Percentiles rank a stretch among this genome's conserved stretches.
phyloP scores from a whole-genome alignment of 371 early-diverging fungal genomes.

The Amoeboaphelidium protococcarum region DNA sequence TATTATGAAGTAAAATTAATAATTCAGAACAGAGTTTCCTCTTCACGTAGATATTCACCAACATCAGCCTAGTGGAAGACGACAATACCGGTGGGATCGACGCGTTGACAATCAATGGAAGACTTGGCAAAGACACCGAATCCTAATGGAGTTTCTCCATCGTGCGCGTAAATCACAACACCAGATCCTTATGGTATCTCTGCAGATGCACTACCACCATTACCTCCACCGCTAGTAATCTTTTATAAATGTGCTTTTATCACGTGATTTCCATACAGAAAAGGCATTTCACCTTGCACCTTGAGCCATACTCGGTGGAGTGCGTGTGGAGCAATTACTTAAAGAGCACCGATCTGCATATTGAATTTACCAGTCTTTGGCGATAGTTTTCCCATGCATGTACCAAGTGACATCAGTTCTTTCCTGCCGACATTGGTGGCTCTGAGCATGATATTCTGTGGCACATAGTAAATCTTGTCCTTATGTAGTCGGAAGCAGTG shows the following conservation, averaged over 20 bases:
- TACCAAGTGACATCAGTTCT: constrained; percentile 65
- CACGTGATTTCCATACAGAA: constrained; percentile 96
- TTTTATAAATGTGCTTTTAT: constrained; percentile 91
- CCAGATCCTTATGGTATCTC: too few relatives aligned
- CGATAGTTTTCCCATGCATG: constrained; percentile 96
- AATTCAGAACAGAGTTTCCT: too few relatives aligned
- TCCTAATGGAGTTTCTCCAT: too few relatives aligned
- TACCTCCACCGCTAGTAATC: too few relatives aligned
- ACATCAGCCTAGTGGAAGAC: constrained; percentile 96
- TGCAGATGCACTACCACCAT: too few relatives aligned
- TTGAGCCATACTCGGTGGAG: constrained; percentile 95
- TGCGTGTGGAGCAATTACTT: constrained; percentile 78
- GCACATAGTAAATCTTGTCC: constrained; percentile 79
- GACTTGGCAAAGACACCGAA: constrained; percentile 93
- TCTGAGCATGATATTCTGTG: constrained; percentile 57
- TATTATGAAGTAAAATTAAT: too few relatives aligned
- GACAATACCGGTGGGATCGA: constrained; percentile 83
- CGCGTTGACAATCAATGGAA: constrained; percentile 57
- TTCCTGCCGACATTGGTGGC: constrained; percentile 63
- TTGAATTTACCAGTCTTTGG: constrained; percentile 91
- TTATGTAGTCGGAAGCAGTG: constrained; percentile 83
- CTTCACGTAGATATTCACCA: constrained; percentile 62
- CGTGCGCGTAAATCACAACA: too few relatives aligned
- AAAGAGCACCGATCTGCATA: constrained; percentile 78
- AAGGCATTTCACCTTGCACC: constrained; percentile 97